Conservation (phyloP, 495 filamentous ascomycete species). For the Glutinoglossum americanum region DNA sequence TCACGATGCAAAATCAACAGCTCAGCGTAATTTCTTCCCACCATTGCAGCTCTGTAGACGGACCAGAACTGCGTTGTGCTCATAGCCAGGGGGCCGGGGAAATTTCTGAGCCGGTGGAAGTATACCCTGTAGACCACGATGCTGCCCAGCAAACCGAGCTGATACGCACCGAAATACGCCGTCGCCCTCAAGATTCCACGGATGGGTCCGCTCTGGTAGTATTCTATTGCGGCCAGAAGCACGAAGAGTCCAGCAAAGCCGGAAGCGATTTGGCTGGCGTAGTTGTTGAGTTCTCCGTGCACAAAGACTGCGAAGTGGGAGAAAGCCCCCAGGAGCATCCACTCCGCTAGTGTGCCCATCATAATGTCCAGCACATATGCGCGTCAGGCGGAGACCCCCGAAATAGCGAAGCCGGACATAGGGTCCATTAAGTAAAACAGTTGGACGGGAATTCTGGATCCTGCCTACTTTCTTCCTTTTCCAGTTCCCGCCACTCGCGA, state of each 20-base stretch:
- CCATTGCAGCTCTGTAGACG: neutral
- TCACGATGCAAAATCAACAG: conserved; percentile 8
- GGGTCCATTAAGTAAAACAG: neutral
- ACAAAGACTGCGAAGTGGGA: neutral
- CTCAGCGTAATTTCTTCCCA: conserved; percentile 8
- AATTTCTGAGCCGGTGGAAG: conserved; percentile 17
- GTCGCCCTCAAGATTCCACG: neutral
- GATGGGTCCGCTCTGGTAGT: neutral
- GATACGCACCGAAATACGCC: conserved; percentile 4
- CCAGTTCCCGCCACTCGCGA: too few relatives aligned
- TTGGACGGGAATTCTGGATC: too few relatives aligned
- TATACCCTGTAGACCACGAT: conserved; percentile 18
- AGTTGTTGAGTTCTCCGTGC: neutral
- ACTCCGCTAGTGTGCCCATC: neutral
- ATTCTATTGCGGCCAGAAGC: neutral
- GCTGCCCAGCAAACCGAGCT: conserved; percentile 15
- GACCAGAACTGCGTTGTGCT: conserved; percentile 16
- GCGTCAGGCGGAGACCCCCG: neutral
- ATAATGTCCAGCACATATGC: neutral
- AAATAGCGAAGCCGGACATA: neutral
- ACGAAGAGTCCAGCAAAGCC: neutral
- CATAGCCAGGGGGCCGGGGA: conserved; percentile 18
- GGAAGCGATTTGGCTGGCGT: neutral
- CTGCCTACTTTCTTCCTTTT: too few relatives aligned
- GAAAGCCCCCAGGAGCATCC: neutral